Conservation (phyloP, 169 alveolate genomes). For the Eimeria necatrix region DNA sequence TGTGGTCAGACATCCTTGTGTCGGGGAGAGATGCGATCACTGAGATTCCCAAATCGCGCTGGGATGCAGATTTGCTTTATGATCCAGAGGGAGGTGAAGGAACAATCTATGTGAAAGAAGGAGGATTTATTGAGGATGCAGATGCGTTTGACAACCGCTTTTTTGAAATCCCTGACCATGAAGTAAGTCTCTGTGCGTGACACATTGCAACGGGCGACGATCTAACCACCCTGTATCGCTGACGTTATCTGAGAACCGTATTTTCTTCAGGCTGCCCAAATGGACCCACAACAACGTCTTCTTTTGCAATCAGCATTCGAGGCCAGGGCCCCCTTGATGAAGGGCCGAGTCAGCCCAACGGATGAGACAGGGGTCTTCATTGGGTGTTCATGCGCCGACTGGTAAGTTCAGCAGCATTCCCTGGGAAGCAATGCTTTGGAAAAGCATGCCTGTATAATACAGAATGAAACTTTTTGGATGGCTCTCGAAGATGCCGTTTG, state of each 20-base stretch:
- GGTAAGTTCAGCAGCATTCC: conserved; percentile 75
- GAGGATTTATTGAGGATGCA: conserved; percentile 79
- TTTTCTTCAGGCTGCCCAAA: conserved; percentile 82
- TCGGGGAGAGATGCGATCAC: conserved; percentile 83
- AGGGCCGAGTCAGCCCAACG: conserved; percentile 59
- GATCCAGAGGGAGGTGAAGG: conserved; percentile 82
- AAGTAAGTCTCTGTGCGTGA: conserved; percentile 66
- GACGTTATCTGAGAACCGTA: conserved; percentile 63
- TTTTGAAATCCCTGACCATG: conserved; percentile 83
- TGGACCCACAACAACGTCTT: conserved; percentile 88
- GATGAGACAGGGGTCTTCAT: conserved; percentile 83
- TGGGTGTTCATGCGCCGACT: conserved; percentile 86
- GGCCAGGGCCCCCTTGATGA: conserved; percentile 81
- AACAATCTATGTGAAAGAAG: conserved; percentile 82
- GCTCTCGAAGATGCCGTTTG: too few species aligned
- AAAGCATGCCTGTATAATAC: too few species aligned
- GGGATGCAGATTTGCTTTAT: conserved; percentile 84
- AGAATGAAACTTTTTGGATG: too few species aligned
- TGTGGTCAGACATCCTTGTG: conserved; percentile 82
- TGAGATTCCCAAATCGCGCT: conserved; percentile 84
- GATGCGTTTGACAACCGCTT: conserved; percentile 85
- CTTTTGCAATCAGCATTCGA: conserved; percentile 84
- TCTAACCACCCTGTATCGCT: neutral
- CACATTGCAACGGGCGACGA: neutral
- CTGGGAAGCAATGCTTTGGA: too few species aligned